Evolutionary conservation across 176 grass and related monocot genomes (phyloP), one percentile per base, ranked within the genome.

Genomic region (Raddia distichophylla): DNA sequence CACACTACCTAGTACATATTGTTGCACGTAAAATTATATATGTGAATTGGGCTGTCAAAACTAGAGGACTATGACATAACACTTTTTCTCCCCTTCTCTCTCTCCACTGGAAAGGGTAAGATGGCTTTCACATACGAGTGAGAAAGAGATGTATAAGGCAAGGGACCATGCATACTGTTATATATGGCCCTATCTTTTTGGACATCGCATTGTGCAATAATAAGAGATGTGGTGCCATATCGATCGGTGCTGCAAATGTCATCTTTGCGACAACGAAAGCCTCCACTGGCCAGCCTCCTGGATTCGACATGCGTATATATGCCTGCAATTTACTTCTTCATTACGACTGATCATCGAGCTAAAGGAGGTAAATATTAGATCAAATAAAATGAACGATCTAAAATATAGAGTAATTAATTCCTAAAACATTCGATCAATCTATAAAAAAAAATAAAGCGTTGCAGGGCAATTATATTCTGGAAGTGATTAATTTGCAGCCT

Each of bases 231-330:
- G 15, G 40, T 56, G 33, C 84, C 69, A 67, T 74, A 17, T 64
- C 22, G 49, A 22, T 42, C 20, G 77, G 43, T 64, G 74, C 66
- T 60, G 61, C 61, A 75, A 86, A 56, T 60, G 69, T 43, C 77
- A 35, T 81, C 5, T 47, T 35, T 49, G 5, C 12, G 62, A 68
- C 32, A 80, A 22, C 5, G 69, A 74, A 67, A 86, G 6, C 50
- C 6, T 73, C 42, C 77, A 67, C 52, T 74, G 5, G 43, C 68
- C 60, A 80, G 66, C 68, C 22, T 55, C 60, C 40, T 0, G 16
- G 68, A 49, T 51, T 84, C 42, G 40, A 74, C 58, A 35, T 64
- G 8, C 76, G 27, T 27, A 27, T n/a, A n/a, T 27, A 27, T 27
- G 27, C 27, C 27, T 27, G 27, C 27, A 27, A 1, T 27, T 27